phyloP scores from a whole-genome alignment of 352 stramenopile genomes.

The Phytophthora quininea region DNA sequence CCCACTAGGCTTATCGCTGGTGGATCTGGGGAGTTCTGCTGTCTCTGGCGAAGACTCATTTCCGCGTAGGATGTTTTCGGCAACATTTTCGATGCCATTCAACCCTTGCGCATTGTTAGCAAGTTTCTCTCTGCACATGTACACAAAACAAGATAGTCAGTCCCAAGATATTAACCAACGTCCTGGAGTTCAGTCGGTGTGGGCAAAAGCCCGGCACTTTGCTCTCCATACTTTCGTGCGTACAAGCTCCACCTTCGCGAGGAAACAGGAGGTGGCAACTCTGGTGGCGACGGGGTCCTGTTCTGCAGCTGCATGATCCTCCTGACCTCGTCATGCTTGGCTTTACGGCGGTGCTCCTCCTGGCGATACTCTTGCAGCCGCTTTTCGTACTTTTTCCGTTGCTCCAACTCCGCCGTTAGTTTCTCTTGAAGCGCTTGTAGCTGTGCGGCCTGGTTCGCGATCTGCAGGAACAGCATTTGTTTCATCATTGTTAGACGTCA shows the following conservation, averaged over 20 bases:
- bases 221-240: constrained; percentile 57
- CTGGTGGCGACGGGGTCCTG: constrained; percentile 45
- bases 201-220: neutral
- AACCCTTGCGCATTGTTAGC: constrained; percentile 42
- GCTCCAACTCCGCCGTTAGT: constrained; percentile 59
- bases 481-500: too few species aligned
- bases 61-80: constrained; percentile 75
- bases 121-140: constrained; percentile 38
- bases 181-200: neutral
- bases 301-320: constrained; percentile 43
- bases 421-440: constrained; percentile 77
- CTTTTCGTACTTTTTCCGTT: constrained; percentile 82
- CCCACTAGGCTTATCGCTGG: constrained; percentile 34
- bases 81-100: constrained; percentile 78
- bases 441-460: constrained; percentile 66
- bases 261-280: constrained; percentile 43
- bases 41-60: constrained; percentile 41
- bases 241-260: constrained; percentile 75
- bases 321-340: constrained; percentile 58
- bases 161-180: neutral
- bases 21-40: constrained; percentile 36
- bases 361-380: constrained; percentile 76
- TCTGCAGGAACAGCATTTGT: constrained; percentile 30
- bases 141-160: constrained; percentile 13
- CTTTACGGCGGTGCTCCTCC: constrained; percentile 53